phyloP scores from a whole-genome alignment of 2,329 filamentous ascomycete genomes.

The Penicillium sclerotigenum region DNA sequence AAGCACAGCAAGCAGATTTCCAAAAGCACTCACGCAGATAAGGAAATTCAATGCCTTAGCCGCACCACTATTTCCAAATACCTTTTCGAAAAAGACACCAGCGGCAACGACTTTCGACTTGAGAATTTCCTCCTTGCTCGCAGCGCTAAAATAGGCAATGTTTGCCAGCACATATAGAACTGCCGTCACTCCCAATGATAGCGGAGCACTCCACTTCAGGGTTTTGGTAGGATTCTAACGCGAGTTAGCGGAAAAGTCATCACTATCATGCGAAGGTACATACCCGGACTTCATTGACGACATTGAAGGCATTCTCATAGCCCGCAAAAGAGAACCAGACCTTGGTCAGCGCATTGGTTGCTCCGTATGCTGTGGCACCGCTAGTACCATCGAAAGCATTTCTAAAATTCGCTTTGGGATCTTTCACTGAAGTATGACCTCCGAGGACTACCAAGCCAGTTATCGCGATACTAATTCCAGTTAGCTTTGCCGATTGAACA shows the following conservation, averaged over 20 bases:
- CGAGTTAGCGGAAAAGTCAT: fast-evolving
- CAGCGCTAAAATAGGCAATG: constrained; percentile 59
- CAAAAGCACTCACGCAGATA: constrained; percentile 57
- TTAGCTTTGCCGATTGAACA: neutral
- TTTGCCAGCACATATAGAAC: constrained; percentile 59
- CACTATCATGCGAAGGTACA: neutral
- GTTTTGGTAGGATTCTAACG: constrained; percentile 55
- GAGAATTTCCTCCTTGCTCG: constrained; percentile 54
- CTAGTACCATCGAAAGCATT: constrained; percentile 53
- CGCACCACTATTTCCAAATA: constrained; percentile 52
- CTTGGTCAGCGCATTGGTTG: constrained; percentile 57
- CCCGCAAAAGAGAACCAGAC: constrained; percentile 59
- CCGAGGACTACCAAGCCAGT: constrained; percentile 62
- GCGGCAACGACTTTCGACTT: constrained; percentile 55
- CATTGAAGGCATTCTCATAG: constrained; percentile 59
- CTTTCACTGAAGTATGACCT: constrained; percentile 49
- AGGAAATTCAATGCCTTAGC: constrained; percentile 56
- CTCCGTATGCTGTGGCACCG: constrained; percentile 44
- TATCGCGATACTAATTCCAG: constrained; percentile 47
- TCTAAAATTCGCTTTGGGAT: constrained; percentile 55
- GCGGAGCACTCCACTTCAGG: constrained; percentile 50
- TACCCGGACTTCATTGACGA: constrained; percentile 59
- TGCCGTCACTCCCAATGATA: constrained; percentile 53
- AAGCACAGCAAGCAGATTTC: constrained; percentile 56
- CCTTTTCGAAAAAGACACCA: constrained; percentile 57